Evolutionary conservation across 352 stramenopile species (phyloP).

Genomic region (Phytophthora hybrid): DNA sequence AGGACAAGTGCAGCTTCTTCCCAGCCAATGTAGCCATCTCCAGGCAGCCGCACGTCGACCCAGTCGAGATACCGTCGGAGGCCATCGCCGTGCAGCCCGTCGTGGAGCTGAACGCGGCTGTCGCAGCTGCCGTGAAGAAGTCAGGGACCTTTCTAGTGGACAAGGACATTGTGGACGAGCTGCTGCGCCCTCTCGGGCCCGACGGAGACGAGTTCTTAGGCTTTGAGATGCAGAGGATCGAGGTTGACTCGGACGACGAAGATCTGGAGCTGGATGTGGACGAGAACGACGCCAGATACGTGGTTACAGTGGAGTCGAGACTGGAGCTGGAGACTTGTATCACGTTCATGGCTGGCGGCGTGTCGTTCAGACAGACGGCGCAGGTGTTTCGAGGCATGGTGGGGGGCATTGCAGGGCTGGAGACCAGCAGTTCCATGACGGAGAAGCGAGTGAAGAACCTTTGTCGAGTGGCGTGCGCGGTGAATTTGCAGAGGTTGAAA

Average conservation of each 20-base stretch:
- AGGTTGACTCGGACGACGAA: constrained; percentile 17
- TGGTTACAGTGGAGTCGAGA: constrained; percentile 12
- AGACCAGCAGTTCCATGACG: neutral
- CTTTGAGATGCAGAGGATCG: constrained; percentile 24
- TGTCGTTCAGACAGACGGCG: constrained; percentile 33
- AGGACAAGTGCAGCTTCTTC: constrained; percentile 35
- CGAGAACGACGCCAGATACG: constrained; percentile 27
- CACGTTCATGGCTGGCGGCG: constrained; percentile 22
- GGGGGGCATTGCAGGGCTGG: constrained; percentile 12
- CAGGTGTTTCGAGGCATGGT: constrained; percentile 21
- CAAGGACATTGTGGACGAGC: constrained; percentile 25
- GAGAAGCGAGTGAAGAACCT: constrained; percentile 21
- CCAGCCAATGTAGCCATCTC: constrained; percentile 19
- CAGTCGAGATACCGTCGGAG: neutral
- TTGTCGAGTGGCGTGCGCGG: constrained; percentile 23
- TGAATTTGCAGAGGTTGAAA: constrained; percentile 39
- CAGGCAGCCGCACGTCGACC: neutral
- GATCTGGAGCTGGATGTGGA: constrained; percentile 26
- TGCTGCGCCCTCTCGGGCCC: constrained; percentile 4
- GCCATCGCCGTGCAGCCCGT: neutral
- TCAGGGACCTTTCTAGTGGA: constrained; percentile 26
- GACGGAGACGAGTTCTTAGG: neutral
- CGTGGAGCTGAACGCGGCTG: constrained; percentile 6
- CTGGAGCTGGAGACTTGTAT: constrained; percentile 25
- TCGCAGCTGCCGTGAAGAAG: neutral